Percentiles rank a stretch among this genome's conserved stretches.
phyloP scores from a whole-genome alignment of 83 land plant species.

The Thuja plicata region DNA sequence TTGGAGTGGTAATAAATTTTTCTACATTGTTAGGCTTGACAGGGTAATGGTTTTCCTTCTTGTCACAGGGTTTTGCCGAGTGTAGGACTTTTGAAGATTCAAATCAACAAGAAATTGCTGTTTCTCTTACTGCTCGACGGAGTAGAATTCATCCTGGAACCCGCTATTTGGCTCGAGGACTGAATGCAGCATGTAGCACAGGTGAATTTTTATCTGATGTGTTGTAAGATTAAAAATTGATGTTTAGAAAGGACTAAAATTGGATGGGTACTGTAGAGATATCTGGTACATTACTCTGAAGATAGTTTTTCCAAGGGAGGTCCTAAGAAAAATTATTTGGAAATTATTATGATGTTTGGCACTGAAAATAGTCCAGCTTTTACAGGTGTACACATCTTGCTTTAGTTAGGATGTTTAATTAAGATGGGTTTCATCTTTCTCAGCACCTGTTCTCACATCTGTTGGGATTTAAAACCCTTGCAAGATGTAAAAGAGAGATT shows the following conservation, averaged over 20 bases:
- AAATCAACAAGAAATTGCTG: constrained; percentile 61
- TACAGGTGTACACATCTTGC: not conserved
- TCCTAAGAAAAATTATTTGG: not conserved
- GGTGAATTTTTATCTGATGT: constrained; percentile 37
- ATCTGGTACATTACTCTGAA: not conserved
- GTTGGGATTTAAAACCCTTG: not conserved
- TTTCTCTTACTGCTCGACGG: constrained; percentile 88
- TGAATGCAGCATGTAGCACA: constrained; percentile 92
- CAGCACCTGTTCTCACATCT: not conserved
- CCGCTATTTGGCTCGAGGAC: constrained; percentile 94
- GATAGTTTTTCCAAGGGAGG: not conserved
- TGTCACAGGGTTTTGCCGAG: constrained; percentile 91
- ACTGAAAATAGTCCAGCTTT: not conserved
- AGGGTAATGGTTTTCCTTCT: constrained; percentile 12
- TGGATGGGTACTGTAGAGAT: not conserved
- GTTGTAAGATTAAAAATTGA: not conserved
- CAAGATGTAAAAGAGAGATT: not conserved
- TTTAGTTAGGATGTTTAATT: not conserved
- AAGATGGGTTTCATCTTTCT: not conserved
- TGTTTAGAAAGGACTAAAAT: not conserved
- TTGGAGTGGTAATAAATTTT: not conserved
- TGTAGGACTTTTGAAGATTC: constrained; percentile 68
- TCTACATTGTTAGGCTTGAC: not conserved
- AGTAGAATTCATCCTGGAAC: constrained; percentile 99
- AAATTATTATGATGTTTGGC: not conserved